Evolutionary conservation across 495 filamentous ascomycete genomes (phyloP).

Genomic region (Emericellopsis terricola): DNA sequence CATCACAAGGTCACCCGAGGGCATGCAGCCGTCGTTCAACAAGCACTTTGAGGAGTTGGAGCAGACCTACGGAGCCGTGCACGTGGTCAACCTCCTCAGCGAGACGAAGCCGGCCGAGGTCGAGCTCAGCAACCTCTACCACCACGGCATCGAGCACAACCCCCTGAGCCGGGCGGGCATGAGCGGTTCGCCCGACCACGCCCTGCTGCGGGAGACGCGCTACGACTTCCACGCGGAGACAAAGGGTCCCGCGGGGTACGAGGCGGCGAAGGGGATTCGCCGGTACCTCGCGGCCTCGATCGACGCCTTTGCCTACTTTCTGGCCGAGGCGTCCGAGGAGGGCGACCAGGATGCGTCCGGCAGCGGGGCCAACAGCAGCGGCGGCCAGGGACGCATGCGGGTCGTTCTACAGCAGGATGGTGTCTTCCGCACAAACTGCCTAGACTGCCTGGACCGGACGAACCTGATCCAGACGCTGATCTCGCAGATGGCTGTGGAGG

Average conservation of each 20-base stretch:
- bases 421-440: constrained; percentile 86
- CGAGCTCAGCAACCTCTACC: constrained; percentile 61
- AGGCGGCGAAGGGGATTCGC: constrained; percentile 64
- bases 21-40: constrained; percentile 87
- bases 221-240: constrained; percentile 96
- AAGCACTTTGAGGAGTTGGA: constrained; percentile 79
- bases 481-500: constrained; percentile 74
- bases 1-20: constrained; percentile 74
- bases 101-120: constrained; percentile 67
- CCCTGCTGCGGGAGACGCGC: constrained; percentile 59
- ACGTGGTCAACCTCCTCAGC: constrained; percentile 84
- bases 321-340: constrained; percentile 54
- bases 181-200: constrained; percentile 35
- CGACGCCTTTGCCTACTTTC: constrained; percentile 75
- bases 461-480: constrained; percentile 94
- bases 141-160: constrained; percentile 55
- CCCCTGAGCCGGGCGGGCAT: constrained; percentile 35
- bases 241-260: constrained; percentile 71
- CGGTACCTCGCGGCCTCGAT: constrained; percentile 55
- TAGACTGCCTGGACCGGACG: constrained; percentile 90
- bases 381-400: constrained; percentile 24
- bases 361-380: constrained; percentile 13
- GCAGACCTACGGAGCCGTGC: constrained; percentile 70
- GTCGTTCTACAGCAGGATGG: constrained; percentile 82
- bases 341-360: constrained; percentile 5